phyloP scores from a whole-genome alignment of 1,284 basidiomycete species.

The Puccinia sorghi region DNA sequence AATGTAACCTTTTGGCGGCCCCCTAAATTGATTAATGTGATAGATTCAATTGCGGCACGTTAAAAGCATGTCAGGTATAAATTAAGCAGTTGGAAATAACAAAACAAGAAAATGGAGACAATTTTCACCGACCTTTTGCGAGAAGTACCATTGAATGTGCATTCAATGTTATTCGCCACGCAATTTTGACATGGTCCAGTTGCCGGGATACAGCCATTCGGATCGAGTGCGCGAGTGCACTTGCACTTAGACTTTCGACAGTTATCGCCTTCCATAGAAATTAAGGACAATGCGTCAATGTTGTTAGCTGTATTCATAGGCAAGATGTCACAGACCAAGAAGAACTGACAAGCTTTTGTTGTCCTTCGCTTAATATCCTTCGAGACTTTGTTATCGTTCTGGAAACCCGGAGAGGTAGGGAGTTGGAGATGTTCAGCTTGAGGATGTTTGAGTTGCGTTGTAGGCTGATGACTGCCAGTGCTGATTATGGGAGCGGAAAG shows the following conservation, averaged over 20 bases:
- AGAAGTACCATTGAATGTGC: conserved; percentile 42
- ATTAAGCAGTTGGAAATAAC: not conserved
- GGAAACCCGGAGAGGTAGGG: not conserved
- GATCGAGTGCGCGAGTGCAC: conserved; percentile 39
- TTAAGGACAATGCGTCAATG: not conserved
- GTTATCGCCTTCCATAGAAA: conserved; percentile 23
- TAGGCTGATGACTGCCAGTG: not conserved
- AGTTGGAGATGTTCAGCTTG: conserved; percentile 10
- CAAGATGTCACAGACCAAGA: not conserved
- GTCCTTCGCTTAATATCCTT: conserved; percentile 39
- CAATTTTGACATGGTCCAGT: conserved; percentile 46
- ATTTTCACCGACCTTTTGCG: conserved; percentile 28
- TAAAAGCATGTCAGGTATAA: not conserved
- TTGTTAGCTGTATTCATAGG: not conserved
- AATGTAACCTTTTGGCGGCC: conserved; percentile 84
- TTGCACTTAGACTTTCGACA: conserved; percentile 45
- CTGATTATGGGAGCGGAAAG: conserved; percentile 4
- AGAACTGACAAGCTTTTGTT: conserved; percentile 31
- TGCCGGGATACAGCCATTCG: conserved; percentile 21
- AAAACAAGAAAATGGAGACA: not conserved
- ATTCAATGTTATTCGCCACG: conserved; percentile 15
- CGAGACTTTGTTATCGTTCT: conserved; percentile 17
- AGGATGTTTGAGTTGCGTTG: not conserved
- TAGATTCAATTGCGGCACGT: not conserved
- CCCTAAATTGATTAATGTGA: conserved; percentile 58